phyloP scores from a whole-genome alignment of 176 grass and related monocot species.

The Phragmites australis region DNA sequence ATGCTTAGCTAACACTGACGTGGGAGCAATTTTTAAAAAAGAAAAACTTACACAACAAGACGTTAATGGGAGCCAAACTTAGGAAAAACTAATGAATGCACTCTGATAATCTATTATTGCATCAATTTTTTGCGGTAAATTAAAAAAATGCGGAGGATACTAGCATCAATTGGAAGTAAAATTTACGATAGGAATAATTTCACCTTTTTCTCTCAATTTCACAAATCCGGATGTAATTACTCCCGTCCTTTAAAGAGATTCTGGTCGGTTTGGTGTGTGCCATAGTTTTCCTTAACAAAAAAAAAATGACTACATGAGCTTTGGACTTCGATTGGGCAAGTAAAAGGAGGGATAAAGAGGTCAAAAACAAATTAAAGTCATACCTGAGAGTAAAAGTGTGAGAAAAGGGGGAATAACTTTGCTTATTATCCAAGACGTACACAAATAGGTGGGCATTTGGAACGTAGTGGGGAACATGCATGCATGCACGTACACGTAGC shows the following conservation, averaged over 20 bases:
- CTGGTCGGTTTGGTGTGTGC: no score
- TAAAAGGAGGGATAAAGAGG: background rate
- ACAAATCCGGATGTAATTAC: no score
- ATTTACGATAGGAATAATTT: background rate
- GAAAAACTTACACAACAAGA: no score
- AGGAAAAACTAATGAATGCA: no score
- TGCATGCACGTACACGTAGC: constrained; percentile 42
- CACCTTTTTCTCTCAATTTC: background rate
- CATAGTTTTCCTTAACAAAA: no score
- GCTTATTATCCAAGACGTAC: constrained; percentile 41
- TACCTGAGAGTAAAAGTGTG: no score
- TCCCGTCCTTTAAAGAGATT: no score
- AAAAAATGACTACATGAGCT: background rate
- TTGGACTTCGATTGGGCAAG: background rate
- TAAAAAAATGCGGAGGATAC: background rate
- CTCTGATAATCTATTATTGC: background rate
- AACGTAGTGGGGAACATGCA: constrained; percentile 37
- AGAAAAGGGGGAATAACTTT: background rate
- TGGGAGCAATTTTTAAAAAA: no score
- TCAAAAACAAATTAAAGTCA: no score
- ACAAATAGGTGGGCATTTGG: constrained; percentile 27
- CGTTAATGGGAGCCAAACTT: no score
- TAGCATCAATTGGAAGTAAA: background rate
- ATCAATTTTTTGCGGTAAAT: background rate
- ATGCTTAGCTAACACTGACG: no score